Base-by-base conservation (phyloP, 169 alveolate species). In the Eimeria maxima region DNA sequence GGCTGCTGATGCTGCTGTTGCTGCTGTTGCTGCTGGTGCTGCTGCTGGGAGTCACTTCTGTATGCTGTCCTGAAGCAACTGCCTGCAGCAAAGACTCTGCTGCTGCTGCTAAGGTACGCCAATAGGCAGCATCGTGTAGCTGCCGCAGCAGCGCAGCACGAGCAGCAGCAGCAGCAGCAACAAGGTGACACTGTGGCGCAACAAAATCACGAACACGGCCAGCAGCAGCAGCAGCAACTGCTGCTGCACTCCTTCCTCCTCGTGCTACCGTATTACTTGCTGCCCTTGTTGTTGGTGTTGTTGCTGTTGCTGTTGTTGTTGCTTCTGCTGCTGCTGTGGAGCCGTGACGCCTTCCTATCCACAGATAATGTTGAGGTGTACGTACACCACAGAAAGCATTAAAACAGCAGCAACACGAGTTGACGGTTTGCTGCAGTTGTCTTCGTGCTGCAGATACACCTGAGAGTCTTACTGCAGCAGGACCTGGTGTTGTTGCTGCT, bases 91-190 rank as follows among this genome's bases (percentile, higher is more conserved):
- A 27, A 13, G 1, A 7, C 29, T 78, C 89, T 44, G 89, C 89
- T 24, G 89, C 89, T 8, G 89, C 84, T 14, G 74, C 95, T 53
- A 89, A 27, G 74, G 8, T 71, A 47, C 95, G 95, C 95, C 95
- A 89, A 53, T 67, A 69, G 38, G 95, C 86, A 7, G 95, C 83
- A 22, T 89, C 95, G 53, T 89, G 87, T 11, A 65, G 87, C 57
- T 55, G 44, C 71, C 87, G 83, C 60, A 11, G 83, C 67, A 89
- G 69, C 87, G 95, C 95, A 1, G 60, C 47, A 47, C 86, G 78
- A 18, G 95, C 95, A 47, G 71, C 95, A 27, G 84, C 69, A 33
- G 84, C 95, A n/a, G 87, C 95, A 24, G 95, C 87, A 67, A 87
- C 86, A 16, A 89, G 73, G 27, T 73, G 74, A 18, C 81, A 86